Conservation (phyloP, 2,329 filamentous ascomycete species). For the Emmonsiellopsis sp. region DNA sequence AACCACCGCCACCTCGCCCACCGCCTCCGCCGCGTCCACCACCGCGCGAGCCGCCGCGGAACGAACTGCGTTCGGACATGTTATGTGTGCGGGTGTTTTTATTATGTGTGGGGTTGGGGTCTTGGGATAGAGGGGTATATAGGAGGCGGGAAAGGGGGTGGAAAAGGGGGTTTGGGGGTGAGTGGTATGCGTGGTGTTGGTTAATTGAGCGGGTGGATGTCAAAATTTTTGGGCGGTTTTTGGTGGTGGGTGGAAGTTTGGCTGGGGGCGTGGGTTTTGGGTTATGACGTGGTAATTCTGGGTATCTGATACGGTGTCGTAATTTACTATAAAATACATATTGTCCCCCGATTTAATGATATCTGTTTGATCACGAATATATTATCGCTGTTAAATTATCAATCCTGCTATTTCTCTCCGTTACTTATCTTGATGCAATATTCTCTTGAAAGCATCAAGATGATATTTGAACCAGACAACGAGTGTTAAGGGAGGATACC, state of each 20-base stretch:
- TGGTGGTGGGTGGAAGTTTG: neutral
- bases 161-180: neutral
- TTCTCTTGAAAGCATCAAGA: too few species aligned
- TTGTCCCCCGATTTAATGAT: too few species aligned
- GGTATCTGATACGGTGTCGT: too few species aligned
- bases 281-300: neutral
- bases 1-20: slow-evolving; percentile 34
- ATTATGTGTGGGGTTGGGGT: neutral
- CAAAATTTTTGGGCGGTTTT: neutral
- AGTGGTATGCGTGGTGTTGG: neutral
- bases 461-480: too few species aligned
- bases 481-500: too few species aligned
- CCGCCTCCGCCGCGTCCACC: slow-evolving; percentile 35
- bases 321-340: too few species aligned
- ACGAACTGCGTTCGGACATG: slow-evolving; percentile 42
- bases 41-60: slow-evolving; percentile 44
- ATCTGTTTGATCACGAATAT: too few species aligned
- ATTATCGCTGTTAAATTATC: too few species aligned
- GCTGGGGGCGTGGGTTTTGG: neutral
- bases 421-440: too few species aligned
- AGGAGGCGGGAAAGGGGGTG: neutral
- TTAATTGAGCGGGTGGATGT: neutral
- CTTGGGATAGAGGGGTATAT: neutral
- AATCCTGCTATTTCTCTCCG: too few species aligned
- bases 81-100: neutral